Base-by-base conservation (phyloP, 2,329 filamentous ascomycete genomes). In the Monosporascus sp. region DNA sequence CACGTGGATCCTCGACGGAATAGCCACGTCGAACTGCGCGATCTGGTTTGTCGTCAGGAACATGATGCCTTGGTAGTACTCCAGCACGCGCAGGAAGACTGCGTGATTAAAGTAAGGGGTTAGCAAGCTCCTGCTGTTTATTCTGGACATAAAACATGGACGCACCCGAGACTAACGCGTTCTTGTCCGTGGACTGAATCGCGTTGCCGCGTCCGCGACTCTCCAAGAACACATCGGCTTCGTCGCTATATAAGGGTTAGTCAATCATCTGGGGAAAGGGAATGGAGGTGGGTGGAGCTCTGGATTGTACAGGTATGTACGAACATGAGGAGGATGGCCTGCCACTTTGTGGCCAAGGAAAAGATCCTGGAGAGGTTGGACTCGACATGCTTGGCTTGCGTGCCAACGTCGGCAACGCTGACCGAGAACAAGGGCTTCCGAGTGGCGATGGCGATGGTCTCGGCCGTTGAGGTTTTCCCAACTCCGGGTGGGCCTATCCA, bases 41-140 rank as follows among this genome's bases (percentile, higher is more conserved):
- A 65, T 63, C n/a, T 60, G 61, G 37, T 66, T 67, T 2, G 62
- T 66, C 2, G 60, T 63, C 7, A 60, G 52, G 35, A 60, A 47
- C 43, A 55, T 51, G 50, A 61, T 58, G 18, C 52, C 55, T 24
- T 55, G 51, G 38, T 58, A 58, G 31, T 55, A 57, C 20, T 58
- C 52, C 8, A 54, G 50, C 11, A 55, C 54, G 4, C 55, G 55
- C 2, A 58, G 56, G 9, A 55, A 58, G 11, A 56, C 51, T 44
- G 43, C 14, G 7, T 48, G 18, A 18, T 38, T 14, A 18, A n/a
- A 28, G 26, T 0, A 28, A 28, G 26, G 26, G 7, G 26, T 28
- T 28, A 28, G 26, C 26, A 28, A 9, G 26, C 26, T 28, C 2
- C 8, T 28, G 26, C 26, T 28, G 26, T 28, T 8, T 28, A 28